Evolutionary conservation across 1,284 basidiomycete genomes (phyloP), one percentile per base, ranked within the genome.

Genomic region (Hypsizygus ulmarius): DNA sequence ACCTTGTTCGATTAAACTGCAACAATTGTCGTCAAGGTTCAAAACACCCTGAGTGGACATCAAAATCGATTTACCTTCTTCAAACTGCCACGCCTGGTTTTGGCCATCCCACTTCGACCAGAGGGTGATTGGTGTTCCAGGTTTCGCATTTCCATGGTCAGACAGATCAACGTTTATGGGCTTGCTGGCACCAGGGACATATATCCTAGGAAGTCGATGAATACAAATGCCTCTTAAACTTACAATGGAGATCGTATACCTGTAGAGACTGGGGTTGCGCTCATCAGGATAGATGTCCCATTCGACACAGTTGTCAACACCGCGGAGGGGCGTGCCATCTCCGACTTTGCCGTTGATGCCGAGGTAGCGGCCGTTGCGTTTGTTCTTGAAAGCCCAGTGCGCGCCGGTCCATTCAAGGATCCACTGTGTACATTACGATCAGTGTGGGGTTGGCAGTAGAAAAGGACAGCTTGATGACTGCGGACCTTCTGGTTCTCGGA

Each of bases 31-130:
- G 21, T 25, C 7, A 25, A 7, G 21, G 4, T 25, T 25, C 4
- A 25, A 25, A n/a, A n/a, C n/a, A n/a, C n/a, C n/a, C n/a, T 25
- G 4, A 25, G 4, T 25, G 21, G 21, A 25, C 3, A 7, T 7
- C 21, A 25, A 25, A 25, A 3, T 39, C 5, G 14, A 39, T 53
- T 33, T 16, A 55, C 57, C 57, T 47, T 45, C 41, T 38, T 61
- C 56, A 35, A 60, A 58, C 12, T 36, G 34, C 62, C 62, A 64
- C 21, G 51, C 48, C 43, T 64, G 62, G 44, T 64, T 58, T 3
- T 33, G 12, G 5, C 46, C 58, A 12, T 57, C 42, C 58, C 56
- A 59, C n/a, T 45, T 34, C 8, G 50, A 53, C 62, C 62, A 64
- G 19, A 62, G 39, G 33, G 53, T 45, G 28, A 62, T 38, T 8